Base-by-base conservation (phyloP, 2,329 filamentous ascomycete genomes). In the Trichophyton mentagrophytes region DNA sequence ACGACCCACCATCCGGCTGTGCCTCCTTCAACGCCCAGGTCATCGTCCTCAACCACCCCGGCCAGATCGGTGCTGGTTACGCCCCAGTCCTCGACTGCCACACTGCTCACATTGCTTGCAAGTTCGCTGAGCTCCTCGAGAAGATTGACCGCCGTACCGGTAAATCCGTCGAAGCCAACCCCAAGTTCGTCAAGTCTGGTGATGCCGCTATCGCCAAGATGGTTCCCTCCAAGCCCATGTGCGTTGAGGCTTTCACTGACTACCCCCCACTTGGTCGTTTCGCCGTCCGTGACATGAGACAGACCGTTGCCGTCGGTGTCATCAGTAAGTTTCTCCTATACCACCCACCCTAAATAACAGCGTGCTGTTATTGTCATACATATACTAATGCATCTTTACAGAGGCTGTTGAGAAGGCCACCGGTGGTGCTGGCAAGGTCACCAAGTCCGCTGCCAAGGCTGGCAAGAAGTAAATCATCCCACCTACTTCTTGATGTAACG, bases 151-250 rank as follows among this genome's bases (percentile, higher is more conserved):
- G 93, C 82, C 93, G 93, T 90, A 96, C 93, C 78, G 93, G 93
- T 79, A 99, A 99, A 87, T 89, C 91, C 70, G 85, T 89, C 75
- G 93, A 99, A 82, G 76, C 82, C 78, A 77, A 76, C 75, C 93
- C 93, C 82, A 99, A 99, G 88, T 97, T 96, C 87, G 91, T 99
- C 89, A 99, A 99, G 90, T 96, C 92, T 75, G 93, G 93, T 88
- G 93, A 99, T 80, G 92, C 93, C 71, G 92, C 92, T 80, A 99
- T 99, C 82, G 93, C 99, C 84, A 97, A 96, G 90, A 97, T 99
- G 93, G 77, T 96, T 85, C 93, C 93, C 78, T 96, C 92, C 84
- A 99, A 99, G 91, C 93, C 93, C 78, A 99, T 99, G 93, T 99
- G 93, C 81, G 93, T 99, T 80, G 93, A 99, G 90, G 83, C 93